Conservation (phyloP, 2,329 filamentous ascomycete species). For the Pseudogymnoascus sp. region DNA sequence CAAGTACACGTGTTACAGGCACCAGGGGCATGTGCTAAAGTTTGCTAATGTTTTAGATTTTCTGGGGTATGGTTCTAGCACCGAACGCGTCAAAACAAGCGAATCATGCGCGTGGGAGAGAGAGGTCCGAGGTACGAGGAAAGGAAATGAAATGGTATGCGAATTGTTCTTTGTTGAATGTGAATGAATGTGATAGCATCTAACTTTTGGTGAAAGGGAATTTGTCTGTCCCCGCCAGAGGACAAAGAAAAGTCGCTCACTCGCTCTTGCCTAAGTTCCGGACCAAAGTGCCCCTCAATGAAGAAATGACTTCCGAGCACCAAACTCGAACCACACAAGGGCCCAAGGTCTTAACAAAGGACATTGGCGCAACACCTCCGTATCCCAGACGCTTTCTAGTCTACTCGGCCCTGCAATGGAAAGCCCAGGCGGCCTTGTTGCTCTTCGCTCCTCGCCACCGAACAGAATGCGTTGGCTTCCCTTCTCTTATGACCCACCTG, state of each 20-base stretch:
- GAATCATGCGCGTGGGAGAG: neutral
- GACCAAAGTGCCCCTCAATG: neutral
- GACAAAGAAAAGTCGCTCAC: neutral
- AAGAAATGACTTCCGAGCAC: neutral
- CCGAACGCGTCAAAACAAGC: constrained; percentile 1
- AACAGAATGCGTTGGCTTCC: neutral
- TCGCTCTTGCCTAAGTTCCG: neutral
- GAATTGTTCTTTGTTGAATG: neutral
- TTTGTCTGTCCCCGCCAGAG: neutral
- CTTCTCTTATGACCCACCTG: neutral
- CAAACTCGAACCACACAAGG: neutral
- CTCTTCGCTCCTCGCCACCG: neutral
- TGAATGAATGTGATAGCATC: neutral
- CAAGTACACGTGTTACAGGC: constrained; percentile 6
- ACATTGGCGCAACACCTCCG: too few relatives aligned
- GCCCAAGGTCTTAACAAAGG: too few relatives aligned
- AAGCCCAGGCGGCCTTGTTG: neutral
- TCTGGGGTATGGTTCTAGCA: constrained; percentile 1
- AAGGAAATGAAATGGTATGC: neutral
- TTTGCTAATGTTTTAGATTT: constrained; percentile 5
- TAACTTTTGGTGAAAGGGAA: neutral
- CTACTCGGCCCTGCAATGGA: neutral
- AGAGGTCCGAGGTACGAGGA: neutral
- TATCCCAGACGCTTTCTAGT: too few relatives aligned
- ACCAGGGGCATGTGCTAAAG: neutral